These are phyloP conservation scores for Nakaseomyces delphensis DNA, from an alignment of 1,139 yeast species.

Conservation along the genomic window DNA sequence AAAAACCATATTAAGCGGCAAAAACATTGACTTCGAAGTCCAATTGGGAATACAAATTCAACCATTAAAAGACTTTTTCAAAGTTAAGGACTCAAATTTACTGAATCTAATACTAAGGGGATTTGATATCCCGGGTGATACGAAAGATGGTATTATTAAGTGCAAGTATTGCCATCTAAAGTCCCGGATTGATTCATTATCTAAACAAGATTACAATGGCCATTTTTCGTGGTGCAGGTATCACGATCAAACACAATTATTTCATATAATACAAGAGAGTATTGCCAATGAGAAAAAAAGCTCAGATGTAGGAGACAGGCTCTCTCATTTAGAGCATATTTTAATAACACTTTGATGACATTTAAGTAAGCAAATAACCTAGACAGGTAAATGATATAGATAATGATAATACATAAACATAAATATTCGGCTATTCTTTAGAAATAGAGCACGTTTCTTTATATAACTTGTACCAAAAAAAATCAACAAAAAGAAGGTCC, in stretches of 20 bases:
- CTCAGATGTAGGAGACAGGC: slow-evolving; percentile 6
- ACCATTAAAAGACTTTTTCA: slow-evolving; percentile 3
- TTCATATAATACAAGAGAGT: slow-evolving; percentile 8
- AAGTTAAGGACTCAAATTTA: slow-evolving; percentile 6
- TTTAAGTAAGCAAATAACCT: no score
- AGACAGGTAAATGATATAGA: no score
- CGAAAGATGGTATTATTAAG: slow-evolving; percentile 8
- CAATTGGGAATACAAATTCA: not conserved
- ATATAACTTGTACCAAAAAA: not conserved
- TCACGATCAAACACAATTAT: slow-evolving; percentile 10
- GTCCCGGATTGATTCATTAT: slow-evolving; percentile 10
- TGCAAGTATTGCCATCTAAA: slow-evolving; percentile 16
- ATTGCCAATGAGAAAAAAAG: not conserved
- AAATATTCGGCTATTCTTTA: no score
- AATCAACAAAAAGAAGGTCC: slow-evolving; percentile 47
- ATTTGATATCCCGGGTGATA: slow-evolving; percentile 10
- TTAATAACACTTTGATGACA: slow-evolving; percentile 5
- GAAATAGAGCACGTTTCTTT: no score
- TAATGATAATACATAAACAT: no score
- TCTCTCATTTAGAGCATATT: slow-evolving; percentile 7
- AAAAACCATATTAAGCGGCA: no score
- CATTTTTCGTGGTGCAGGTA: slow-evolving; percentile 21
- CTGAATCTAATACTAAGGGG: slow-evolving; percentile 8
- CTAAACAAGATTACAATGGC: slow-evolving; percentile 10
- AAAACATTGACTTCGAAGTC: not conserved